phyloP scores from a whole-genome alignment of 805 yeast genomes.

The Cyberlindnera bimundalis region DNA sequence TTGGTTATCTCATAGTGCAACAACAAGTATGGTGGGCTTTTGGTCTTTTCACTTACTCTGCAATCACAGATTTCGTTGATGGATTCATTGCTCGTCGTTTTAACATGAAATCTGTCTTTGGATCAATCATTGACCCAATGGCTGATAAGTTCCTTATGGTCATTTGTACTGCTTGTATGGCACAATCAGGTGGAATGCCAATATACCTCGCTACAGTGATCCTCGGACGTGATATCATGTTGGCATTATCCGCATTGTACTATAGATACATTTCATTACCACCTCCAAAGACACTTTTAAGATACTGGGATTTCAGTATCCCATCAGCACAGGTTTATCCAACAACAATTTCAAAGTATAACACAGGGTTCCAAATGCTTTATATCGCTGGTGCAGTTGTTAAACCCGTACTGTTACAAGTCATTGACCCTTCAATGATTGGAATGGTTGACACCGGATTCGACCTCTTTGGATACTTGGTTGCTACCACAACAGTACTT shows the following conservation, averaged over 20 bases:
- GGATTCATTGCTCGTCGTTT: conserved; percentile 85
- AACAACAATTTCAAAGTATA: conserved; percentile 77
- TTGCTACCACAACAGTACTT: conserved; percentile 65
- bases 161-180: conserved; percentile 73
- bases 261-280: conserved; percentile 73
- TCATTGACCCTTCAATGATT: conserved; percentile 31
- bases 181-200: conserved; percentile 70
- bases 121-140: conserved; percentile 89
- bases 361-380: conserved; percentile 90
- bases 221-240: conserved; percentile 76
- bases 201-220: conserved; percentile 61
- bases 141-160: conserved; percentile 94
- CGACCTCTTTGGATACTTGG: conserved; percentile 46
- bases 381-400: conserved; percentile 67
- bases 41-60: conserved; percentile 74
- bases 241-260: conserved; percentile 69
- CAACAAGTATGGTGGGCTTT: conserved; percentile 65
- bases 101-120: conserved; percentile 75
- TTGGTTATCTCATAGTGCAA: conserved; percentile 73
- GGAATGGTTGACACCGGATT: conserved; percentile 25
- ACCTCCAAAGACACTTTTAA: conserved; percentile 63
- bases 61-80: conserved; percentile 88
- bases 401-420: conserved; percentile 44
- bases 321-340: conserved; percentile 89
- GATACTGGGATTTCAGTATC: conserved; percentile 75